Conservation (phyloP, 2,329 filamentous ascomycete genomes). For the Dothiorella sarmentorum region DNA sequence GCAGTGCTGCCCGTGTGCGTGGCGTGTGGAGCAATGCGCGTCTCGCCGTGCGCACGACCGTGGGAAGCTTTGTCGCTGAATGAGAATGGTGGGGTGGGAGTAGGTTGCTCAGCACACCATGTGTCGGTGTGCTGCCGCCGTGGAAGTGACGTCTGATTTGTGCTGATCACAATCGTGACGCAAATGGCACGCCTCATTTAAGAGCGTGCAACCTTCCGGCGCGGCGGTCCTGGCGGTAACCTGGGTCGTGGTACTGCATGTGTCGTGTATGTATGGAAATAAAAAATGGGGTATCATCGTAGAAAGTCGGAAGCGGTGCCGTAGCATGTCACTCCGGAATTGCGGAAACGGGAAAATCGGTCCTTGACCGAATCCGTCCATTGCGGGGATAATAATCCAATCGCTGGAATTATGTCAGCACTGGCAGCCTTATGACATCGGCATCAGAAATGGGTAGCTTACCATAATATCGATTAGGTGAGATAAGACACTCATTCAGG, state of each 20-base stretch:
- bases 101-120: neutral
- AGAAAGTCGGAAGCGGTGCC: slow-evolving; percentile 6
- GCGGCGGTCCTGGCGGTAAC: neutral
- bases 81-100: neutral
- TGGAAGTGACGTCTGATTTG: slow-evolving; percentile 9
- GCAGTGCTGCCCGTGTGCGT: slow-evolving; percentile 21
- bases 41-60: neutral
- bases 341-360: neutral
- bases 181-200: slow-evolving; percentile 6
- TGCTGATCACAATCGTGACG: slow-evolving; percentile 12
- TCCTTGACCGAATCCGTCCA: no score
- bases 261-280: neutral
- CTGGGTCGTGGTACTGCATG: slow-evolving; percentile 2
- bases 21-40: slow-evolving; percentile 16
- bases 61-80: no score
- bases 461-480: slow-evolving; percentile 8
- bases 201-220: neutral
- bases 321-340: no score
- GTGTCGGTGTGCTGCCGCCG: slow-evolving; percentile 5
- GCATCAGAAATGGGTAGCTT: slow-evolving; percentile 4
- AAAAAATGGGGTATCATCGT: slow-evolving; percentile 11
- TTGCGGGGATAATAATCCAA: neutral
- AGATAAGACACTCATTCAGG: slow-evolving; percentile 31
- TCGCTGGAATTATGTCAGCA: slow-evolving; percentile 9
- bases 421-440: neutral